A percentile compares a stretch with the other conserved stretches of the same genome.
phyloP scores from a whole-genome alignment of 768 basidiomycete species.

The Candolleomyces eurysporus region DNA sequence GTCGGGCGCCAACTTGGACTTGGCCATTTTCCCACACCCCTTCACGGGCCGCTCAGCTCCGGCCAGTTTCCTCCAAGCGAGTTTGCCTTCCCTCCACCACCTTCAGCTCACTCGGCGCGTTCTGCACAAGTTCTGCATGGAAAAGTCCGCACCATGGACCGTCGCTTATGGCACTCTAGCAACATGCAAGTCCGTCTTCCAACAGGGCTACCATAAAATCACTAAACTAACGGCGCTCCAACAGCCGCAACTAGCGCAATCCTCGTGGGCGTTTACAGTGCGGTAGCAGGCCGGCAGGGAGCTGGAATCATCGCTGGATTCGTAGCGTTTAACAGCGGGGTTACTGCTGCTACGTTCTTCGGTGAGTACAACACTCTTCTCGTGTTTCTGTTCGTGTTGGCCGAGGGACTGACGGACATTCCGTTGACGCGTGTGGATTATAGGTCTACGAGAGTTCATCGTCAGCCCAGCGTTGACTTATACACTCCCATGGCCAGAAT shows the following conservation, averaged over 20 bases:
- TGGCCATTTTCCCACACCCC: no score
- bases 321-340: slow-evolving; percentile 68
- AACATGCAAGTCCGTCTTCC: slow-evolving; percentile 80
- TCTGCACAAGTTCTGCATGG: slow-evolving; percentile 20
- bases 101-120: background rate
- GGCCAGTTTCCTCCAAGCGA: no score
- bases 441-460: slow-evolving; percentile 77
- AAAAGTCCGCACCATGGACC: slow-evolving; percentile 33
- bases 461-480: slow-evolving; percentile 60
- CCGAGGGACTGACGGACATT: background rate
- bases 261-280: slow-evolving; percentile 40
- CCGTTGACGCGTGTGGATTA: slow-evolving; percentile 3
- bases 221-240: background rate
- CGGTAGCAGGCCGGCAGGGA: slow-evolving; percentile 47
- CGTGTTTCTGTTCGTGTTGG: no score
- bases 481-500: slow-evolving; percentile 45
- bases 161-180: slow-evolving; percentile 57
- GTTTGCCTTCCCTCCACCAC: background rate
- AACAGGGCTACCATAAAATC: slow-evolving; percentile 22
- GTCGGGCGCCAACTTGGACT: no score
- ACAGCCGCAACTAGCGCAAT: slow-evolving; percentile 60
- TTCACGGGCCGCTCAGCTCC: no score
- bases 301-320: slow-evolving; percentile 49
- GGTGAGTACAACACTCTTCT: slow-evolving; percentile 40
- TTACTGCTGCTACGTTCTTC: slow-evolving; percentile 76